Evolutionary conservation across 164 flowering plant genomes (phyloP), one percentile per base, ranked within the genome.

Genomic region (Stephania japonica): DNA sequence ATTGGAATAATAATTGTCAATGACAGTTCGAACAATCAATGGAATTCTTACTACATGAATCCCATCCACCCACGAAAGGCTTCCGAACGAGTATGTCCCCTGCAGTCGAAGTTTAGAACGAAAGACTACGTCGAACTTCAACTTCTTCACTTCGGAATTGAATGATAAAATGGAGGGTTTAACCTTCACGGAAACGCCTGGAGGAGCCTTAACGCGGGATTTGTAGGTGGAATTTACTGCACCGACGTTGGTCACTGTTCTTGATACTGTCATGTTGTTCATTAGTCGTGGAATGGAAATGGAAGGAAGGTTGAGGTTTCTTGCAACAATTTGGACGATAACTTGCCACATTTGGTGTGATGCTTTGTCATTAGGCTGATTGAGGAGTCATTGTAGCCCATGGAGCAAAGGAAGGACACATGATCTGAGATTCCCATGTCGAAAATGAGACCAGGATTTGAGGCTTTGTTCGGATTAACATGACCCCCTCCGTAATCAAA

Each of bases 21-120:
- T 80, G 7, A 83, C 81, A 32, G 78, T 76, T 70, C 89, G 44
- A 32, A 86, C 88, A 0, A 76, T 47, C 75, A 88, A 72, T 1
- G 91, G 90, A 43, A 79, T 79, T 72, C 85, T 85, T 67, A 86
- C 90, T 13, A 75, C 77, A 77, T 85, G 88, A 0, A 71, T 24
- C 7, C 86, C 85, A 78, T 86, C 86, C 63, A 59, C 75, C 91
- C 91, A 88, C 3, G 80, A 65, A 72, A 88, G 70, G 49, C 81
- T 78, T 72, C 91, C 91, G 76, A 88, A 87, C 1, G 84, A 78
- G 75, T 82, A 88, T 68, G 87, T 78, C 6, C 89, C 86, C 25
- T 81, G 83, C 38, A 85, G 80, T 63, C 69, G 71, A 8, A 75
- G 56, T 14, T 1, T 73, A 42, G 90, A 65, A 21, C 32, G 23